Evolutionary conservation across 2,329 filamentous ascomycete genomes (phyloP).

Genomic region (Albophoma yamanashiensis): DNA sequence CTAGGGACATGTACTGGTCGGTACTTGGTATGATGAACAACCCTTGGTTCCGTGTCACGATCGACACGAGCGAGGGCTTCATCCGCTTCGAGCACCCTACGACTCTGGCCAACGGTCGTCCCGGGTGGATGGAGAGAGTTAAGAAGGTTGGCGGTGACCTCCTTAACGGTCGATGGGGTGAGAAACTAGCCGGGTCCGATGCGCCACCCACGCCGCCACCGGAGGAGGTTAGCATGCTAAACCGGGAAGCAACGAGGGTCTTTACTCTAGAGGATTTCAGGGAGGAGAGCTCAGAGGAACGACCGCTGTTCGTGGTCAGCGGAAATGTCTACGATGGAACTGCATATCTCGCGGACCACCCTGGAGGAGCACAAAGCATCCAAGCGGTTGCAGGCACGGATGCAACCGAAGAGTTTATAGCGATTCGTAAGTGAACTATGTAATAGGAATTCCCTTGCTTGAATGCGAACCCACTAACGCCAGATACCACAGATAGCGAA

Average conservation of each 20-base stretch:
- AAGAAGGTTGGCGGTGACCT: constrained; percentile 76
- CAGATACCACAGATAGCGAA: constrained; percentile 57
- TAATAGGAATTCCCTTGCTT: too few species aligned
- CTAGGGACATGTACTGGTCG: constrained; percentile 92
- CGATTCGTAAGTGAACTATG: constrained; percentile 61
- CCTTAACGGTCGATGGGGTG: constrained; percentile 76
- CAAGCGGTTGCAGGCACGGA: constrained; percentile 38
- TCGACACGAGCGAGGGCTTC: constrained; percentile 49
- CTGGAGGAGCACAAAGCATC: constrained; percentile 67
- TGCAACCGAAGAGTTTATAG: constrained; percentile 78
- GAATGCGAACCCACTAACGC: too few species aligned
- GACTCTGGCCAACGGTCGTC: constrained; percentile 55
- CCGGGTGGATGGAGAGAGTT: constrained; percentile 90
- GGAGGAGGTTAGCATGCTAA: too few species aligned
- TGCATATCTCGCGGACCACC: constrained; percentile 68
- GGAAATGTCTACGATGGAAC: constrained; percentile 87
- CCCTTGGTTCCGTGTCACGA: constrained; percentile 77
- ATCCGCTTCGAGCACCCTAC: constrained; percentile 75
- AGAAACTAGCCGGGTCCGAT: constrained; percentile 32
- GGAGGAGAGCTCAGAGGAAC: too few species aligned
- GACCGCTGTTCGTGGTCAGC: constrained; percentile 58
- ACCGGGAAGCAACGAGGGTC: too few species aligned
- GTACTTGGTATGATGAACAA: constrained; percentile 98
- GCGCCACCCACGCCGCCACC: too few species aligned
- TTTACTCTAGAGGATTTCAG: too few species aligned